These are phyloP conservation scores for Flammula alnicola DNA, from an alignment of 1,284 basidiomycete genomes.

Conservation along the genomic window DNA sequence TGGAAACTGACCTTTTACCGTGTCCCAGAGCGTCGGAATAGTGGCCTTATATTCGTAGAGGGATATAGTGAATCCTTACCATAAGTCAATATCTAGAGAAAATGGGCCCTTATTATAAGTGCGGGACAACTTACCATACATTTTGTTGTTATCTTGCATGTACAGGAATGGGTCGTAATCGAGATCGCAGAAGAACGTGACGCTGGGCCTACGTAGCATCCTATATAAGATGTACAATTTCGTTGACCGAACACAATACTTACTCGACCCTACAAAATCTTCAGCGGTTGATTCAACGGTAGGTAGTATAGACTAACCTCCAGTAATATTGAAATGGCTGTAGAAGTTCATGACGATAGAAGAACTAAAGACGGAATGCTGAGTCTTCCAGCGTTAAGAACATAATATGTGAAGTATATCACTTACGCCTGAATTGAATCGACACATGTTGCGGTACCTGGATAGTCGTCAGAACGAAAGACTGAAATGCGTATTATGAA, in stretches of 20 bases:
- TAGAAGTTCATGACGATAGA: constrained; percentile 83
- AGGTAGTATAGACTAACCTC: constrained; percentile 49
- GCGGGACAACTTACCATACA: constrained; percentile 78
- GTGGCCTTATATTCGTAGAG: constrained; percentile 87
- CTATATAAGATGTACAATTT: constrained; percentile 29
- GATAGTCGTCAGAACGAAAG: background rate
- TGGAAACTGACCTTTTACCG: constrained; percentile 63
- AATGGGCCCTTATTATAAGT: too few relatives aligned
- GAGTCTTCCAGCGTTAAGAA: constrained; percentile 3
- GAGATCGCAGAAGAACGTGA: constrained; percentile 87
- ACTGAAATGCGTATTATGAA: too few relatives aligned
- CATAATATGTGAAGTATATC: background rate
- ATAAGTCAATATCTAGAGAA: background rate
- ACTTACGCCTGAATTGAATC: constrained; percentile 90
- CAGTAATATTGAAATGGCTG: constrained; percentile 92
- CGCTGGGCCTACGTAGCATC: constrained; percentile 66
- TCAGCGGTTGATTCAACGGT: constrained; percentile 57
- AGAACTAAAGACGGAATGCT: constrained; percentile 67
- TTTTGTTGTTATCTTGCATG: constrained; percentile 88
- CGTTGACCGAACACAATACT: constrained; percentile 43
- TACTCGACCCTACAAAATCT: constrained; percentile 59
- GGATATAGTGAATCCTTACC: constrained; percentile 79
- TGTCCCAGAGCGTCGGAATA: constrained; percentile 85
- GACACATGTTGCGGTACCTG: constrained; percentile 85
- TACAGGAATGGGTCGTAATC: constrained; percentile 89